Evolutionary conservation across 805 yeast species (phyloP), one percentile per base, ranked within the genome.

Genomic region (Monosporozyma unispora): DNA sequence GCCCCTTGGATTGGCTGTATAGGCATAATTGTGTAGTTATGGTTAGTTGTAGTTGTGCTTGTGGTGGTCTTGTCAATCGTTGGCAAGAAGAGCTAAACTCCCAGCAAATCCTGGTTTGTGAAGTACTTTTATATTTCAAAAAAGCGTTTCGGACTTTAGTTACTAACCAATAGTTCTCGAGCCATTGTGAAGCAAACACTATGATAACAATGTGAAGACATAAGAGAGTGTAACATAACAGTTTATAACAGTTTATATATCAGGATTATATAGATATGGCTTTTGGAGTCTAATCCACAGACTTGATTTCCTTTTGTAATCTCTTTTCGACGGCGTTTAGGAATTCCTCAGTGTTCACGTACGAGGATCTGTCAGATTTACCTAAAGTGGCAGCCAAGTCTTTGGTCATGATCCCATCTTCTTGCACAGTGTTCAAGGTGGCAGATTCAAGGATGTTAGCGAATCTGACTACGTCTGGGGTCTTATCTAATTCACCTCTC

Each of bases 1-100:
- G 84, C 73, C 58, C 96, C 96, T 48, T 82, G 79, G 63, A 90
- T 87, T 62, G 95, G 93, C 65, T 91, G 86, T 65, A 87, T 76
- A 69, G 89, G 84, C 33, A 28, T 43, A 22, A n/a, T 28, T 8
- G 9, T 11, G 4, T n/a, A n/a, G n/a, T n/a, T n/a, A n/a, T n/a
- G n/a, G n/a, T n/a, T n/a, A n/a, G 40, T 37, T 37, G 35, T 31
- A 12, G 35, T 7, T 31, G 35, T 31, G 6, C 7, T 37, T 4
- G 3, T 7, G 10, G 39, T 35, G 21, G 14, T 5, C n/a, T 25
- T 25, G n/a, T n/a, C n/a, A n/a, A n/a, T n/a, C n/a, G n/a, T n/a
- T n/a, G n/a, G n/a, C n/a, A n/a, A n/a, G n/a, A n/a, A n/a, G n/a
- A n/a, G n/a, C n/a, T n/a, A n/a, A n/a, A n/a, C n/a, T n/a, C n/a